phyloP scores from a whole-genome alignment of 1,284 basidiomycete species.

The Trichosporon sp. region DNA sequence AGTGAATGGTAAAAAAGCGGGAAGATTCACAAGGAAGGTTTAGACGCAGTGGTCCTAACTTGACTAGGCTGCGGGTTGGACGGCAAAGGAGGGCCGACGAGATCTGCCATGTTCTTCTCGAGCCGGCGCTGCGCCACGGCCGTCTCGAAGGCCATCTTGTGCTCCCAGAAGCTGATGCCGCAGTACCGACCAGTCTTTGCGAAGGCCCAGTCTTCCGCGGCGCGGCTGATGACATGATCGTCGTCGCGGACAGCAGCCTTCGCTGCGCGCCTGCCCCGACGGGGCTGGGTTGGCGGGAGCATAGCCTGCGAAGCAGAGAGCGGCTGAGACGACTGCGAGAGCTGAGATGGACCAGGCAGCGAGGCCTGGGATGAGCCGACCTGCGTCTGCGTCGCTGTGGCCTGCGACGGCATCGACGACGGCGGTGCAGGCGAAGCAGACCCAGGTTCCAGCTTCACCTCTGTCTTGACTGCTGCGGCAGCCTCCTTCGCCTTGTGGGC shows the following conservation, averaged over 20 bases:
- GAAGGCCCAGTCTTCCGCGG: background rate
- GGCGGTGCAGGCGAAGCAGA: background rate
- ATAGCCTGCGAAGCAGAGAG: background rate
- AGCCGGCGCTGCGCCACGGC: background rate
- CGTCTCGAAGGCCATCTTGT: background rate
- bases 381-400: background rate
- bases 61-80: no score
- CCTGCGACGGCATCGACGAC: background rate
- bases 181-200: background rate
- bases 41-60: no score
- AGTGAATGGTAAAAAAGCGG: no score
- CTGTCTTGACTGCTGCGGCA: background rate
- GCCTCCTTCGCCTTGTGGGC: background rate
- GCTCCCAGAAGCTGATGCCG: constrained; percentile 1
- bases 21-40: no score
- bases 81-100: background rate
- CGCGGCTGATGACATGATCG: background rate
- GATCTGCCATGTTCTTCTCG: background rate
- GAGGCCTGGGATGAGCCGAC: background rate
- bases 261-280: background rate
- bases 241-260: background rate
- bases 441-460: background rate
- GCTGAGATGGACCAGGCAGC: background rate
- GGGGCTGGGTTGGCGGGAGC: background rate
- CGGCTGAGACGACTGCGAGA: background rate